Percentiles rank a stretch among this genome's conserved stretches.
Conservation (phyloP, 1,284 basidiomycete species). For the Cryptococcus sp. region DNA sequence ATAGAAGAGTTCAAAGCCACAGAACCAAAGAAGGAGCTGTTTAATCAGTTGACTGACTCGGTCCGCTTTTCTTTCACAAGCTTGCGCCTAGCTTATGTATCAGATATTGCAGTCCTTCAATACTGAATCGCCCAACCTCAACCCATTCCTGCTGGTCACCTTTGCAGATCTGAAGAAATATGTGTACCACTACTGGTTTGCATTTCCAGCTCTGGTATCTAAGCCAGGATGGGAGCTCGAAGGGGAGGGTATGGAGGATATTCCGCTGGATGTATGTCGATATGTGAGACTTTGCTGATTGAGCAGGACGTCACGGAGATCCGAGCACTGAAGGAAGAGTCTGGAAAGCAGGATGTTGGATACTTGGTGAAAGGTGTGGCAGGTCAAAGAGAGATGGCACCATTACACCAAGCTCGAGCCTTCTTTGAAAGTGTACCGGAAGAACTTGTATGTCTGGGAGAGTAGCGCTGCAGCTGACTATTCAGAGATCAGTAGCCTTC, state of each 20-base stretch:
- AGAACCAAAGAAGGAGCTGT: conserved; percentile 73
- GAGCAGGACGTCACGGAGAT: conserved; percentile 22
- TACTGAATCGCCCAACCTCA: conserved; percentile 52
- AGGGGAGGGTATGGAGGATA: conserved; percentile 5
- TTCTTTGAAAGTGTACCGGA: conserved; percentile 54
- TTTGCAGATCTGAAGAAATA: conserved; percentile 98
- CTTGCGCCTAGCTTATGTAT: conserved; percentile 20
- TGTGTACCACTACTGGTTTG: conserved; percentile 97
- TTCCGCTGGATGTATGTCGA: conserved; percentile 16
- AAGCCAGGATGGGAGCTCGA: conserved; percentile 82
- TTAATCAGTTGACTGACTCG: conserved; percentile 64
- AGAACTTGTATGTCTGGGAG: conserved; percentile 44
- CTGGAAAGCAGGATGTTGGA: background rate
- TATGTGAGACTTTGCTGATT: background rate
- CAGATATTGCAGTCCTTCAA: conserved; percentile 37
- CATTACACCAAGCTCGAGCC: conserved; percentile 56
- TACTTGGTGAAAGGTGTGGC: conserved; percentile 23
- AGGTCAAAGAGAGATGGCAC: conserved; percentile 49
- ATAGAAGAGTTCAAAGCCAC: conserved; percentile 90
- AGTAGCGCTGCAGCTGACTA: background rate
- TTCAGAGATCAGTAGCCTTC: conserved; percentile 60
- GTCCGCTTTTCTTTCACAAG: conserved; percentile 48
- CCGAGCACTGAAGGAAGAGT: conserved; percentile 9
- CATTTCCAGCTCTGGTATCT: conserved; percentile 83
- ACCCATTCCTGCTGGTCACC: conserved; percentile 80